Evolutionary conservation across 2,329 filamentous ascomycete genomes (phyloP), one percentile per base, ranked within the genome.

Genomic region (Ophiostoma sp.): DNA sequence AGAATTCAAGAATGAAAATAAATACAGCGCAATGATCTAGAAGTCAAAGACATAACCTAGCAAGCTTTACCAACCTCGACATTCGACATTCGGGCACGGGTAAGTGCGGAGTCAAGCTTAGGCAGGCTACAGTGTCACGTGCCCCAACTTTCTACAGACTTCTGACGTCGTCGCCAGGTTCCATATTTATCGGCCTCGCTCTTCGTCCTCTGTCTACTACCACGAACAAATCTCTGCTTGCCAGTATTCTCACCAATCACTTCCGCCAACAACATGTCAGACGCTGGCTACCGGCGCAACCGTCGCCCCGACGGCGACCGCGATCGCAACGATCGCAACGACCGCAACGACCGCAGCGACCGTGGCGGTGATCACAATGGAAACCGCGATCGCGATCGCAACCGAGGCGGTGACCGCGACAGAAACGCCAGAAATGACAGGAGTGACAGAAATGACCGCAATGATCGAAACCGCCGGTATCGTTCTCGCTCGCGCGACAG

Each of bases 231-330:
- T 11, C 38, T 14, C 5, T 27, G 18, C n/a, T 52, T 27, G 4
- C 55, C 27, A 36, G 38, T 9, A 49, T 6, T 55, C 49, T 27
- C 27, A 1, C 14, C 52, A 40, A 14, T 27, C n/a, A 27, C 27
- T 27, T 2, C 27, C 55, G n/a, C 52, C 27, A 60, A 5, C 27
- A 44, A n/a, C 12, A 72, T 72, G 71, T 63, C 67, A 38, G 71
- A 72, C 67, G 66, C 68, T 7, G 36, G 66, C n/a, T 64, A 70
- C 65, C 27, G 68, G 41, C 68, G 66, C 5, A 70, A 69, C 18
- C 69, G 70, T n/a, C 71, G 70, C 4, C 68, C 66, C n/a, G 70
- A 72, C 60, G 70, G 69, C 49, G 67, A 49, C 52, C 52, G 67
- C 8, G 68, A 72, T 5, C 62, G 67, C 18, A 67, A 68, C 1